Evolutionary conservation across 169 alveolate genomes (phyloP), one percentile per base, ranked within the genome.

Genomic region (Plasmodium malariae): DNA sequence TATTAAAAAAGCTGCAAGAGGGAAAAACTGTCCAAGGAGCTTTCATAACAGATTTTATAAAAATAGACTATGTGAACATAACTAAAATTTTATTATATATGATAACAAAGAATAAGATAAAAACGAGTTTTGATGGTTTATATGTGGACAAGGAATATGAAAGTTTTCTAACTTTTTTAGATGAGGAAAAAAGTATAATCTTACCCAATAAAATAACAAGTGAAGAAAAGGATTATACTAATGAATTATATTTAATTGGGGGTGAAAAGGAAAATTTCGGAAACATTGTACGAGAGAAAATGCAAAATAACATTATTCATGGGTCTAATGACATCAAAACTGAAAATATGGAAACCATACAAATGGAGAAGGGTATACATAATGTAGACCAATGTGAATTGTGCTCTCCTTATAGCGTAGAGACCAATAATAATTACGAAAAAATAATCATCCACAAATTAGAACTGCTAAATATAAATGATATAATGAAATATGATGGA

Each of bases 11-110:
- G 9, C 21, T 78, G 45, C 62, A 78, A 28, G 80, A 78, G 24
- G 88, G 43, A 21, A 78, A 78, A 37, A 30, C 49, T 1, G 45
- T 24, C 9, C 89, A 78, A 63, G 89, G 80, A 0, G 89, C 80
- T 30, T 78, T 78, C 55, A 57, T 78, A 63, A 78, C 76, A 7
- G 70, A 62, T 63, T 78, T 78, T 36, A 69, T 78, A 78, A 63
- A 78, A 78, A 26, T 51, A 4, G 89, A 78, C 43, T 63, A 19
- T 78, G 26, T 65, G 19, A 78, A 78, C 21, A 63, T 78, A 55
- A 32, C 78, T 9, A 78, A 78, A 65, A 45, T 78, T 43, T 54
- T 78, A 11, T 43, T 78, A 21, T 57, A 45, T 37, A 11, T 78
- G 68, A 68, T 49, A 21, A 26, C 34, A 51, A 17, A 37, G 21